Base-by-base conservation (phyloP, 305 asterid species). In the Fraxinus albicans region DNA sequence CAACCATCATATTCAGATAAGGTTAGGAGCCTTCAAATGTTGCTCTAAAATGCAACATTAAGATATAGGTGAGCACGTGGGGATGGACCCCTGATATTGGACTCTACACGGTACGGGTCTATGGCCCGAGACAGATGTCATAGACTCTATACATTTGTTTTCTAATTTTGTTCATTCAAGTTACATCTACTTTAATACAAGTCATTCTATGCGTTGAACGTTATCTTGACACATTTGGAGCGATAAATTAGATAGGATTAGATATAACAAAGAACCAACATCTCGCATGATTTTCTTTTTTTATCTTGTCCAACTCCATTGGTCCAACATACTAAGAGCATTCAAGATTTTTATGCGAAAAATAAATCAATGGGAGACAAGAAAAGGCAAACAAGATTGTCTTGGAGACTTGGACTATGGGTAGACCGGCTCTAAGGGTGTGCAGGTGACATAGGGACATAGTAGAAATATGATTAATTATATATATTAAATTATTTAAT, bases 31-130 rank as follows among this genome's bases (percentile, higher is more conserved):
- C 82, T 15, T 50, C 60, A 50, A 15, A 15, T 50, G 60, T 50
- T 50, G 60, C 19, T 50, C 60, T 50, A 17, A 4, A 50, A 50
- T 50, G 21, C 77, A 84, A 79, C 90, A 87, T 76, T 9, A 74
- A 82, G 83, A 6, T 76, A 83, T 84, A 79, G 79, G 69, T 1
- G 4, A 79, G 80, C 89, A 87, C 88, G 87, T 86, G 88, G 75
- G 44, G 44, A 76, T 86, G 89, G 89, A 87, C 76, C 88, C 72
- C 1, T 8, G 36, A 42, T 12, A 15, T 40, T 80, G 50, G 35
- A 44, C 50, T 80, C 47, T 23, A 19, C 82, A 55, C 19, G 6
- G 33, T 69, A 44, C 27, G 85, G 88, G 84, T 83, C 84, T 76
- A 76, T 74, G 33, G 73, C 79, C 87, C 82, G 55, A 74, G 10